Evolutionary conservation across 352 stramenopile species (phyloP), one percentile per base, ranked within the genome.

Genomic region (Phytophthora multivora): DNA sequence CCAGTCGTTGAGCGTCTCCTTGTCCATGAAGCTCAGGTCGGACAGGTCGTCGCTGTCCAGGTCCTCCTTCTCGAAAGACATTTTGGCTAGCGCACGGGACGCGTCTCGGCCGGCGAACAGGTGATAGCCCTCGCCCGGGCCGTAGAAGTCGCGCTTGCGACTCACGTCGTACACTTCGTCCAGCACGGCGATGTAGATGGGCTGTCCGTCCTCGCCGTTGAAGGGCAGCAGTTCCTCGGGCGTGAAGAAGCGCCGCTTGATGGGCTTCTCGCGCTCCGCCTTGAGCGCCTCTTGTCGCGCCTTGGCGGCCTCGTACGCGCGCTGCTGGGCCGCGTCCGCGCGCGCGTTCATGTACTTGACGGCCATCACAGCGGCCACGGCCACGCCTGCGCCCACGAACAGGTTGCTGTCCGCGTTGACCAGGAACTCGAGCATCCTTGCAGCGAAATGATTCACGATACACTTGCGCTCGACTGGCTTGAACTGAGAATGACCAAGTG

Each of bases 111-210:
- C 96, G 0, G 96, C 95, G 79, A 99, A 99, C 12, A 97, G 64
- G 82, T 98, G 91, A 76, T 99, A 99, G n/a, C 86, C 85, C 39
- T 93, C 96, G n/a, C 83, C 93, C 0, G 95, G 95, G 13, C 97
- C 97, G 69, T 99, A 99, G 73, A 98, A 98, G 64, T 98, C 89
- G 25, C 85, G 73, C 67, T 96, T 97, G 55, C 83, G 79, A 49
- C 87, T 97, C 59, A 99, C 96, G 73, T 99, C 96, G 81, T 98
- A 99, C 2, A 99, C 93, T 43, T 96, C 93, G 31, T 97, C 95
- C 63, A 95, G 79, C n/a, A 99, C 61, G 13, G 86, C 93, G 28
- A 99, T 91, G 74, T 99, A 99, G 38, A 99, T 96, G 15, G 93
- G 90, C 56, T 97, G 97, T 38, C 79, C 77, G 66, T 95, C 78